Percentiles rank a stretch among this genome's conserved stretches.
Evolutionary conservation across 176 grass and related monocot genomes (phyloP).

Genomic region (Musa beccarii): DNA sequence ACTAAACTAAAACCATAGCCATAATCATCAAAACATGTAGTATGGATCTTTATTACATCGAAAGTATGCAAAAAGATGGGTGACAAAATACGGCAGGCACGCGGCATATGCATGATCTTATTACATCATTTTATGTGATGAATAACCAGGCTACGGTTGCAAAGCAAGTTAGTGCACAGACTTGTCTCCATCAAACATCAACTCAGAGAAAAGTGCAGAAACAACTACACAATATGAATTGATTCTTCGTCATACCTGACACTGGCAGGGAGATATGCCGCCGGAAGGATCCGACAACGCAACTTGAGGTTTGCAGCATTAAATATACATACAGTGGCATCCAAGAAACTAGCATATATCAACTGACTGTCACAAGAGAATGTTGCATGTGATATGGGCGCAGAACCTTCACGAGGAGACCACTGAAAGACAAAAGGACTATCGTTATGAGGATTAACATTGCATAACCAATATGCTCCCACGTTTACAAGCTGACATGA

Average conservation of each 20-base stretch:
- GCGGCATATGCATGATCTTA: background rate
- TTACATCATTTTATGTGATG: background rate
- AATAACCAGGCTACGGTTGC: background rate
- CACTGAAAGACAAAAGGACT: slow-evolving; percentile 47
- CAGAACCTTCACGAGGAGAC: slow-evolving; percentile 67
- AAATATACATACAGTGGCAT: slow-evolving; percentile 93
- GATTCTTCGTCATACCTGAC: slow-evolving; percentile 43
- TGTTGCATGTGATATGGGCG: slow-evolving; percentile 86
- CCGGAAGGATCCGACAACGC: slow-evolving; percentile 79
- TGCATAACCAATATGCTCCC: background rate
- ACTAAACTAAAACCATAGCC: too few relatives aligned
- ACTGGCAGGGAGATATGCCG: slow-evolving; percentile 64
- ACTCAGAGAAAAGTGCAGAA: background rate
- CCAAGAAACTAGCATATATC: slow-evolving; percentile 82
- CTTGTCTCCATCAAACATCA: too few relatives aligned
- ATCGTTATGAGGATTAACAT: slow-evolving; percentile 12
- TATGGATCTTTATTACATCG: too few relatives aligned
- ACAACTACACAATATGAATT: background rate
- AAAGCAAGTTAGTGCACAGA: background rate
- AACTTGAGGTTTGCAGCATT: slow-evolving; percentile 67
- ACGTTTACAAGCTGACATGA: background rate
- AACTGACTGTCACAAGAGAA: slow-evolving; percentile 98
- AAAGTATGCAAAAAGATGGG: too few relatives aligned
- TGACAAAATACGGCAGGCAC: too few relatives aligned
- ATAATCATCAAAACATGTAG: too few relatives aligned